Conservation (phyloP, 2,329 filamentous ascomycete genomes). For the Sarocladium strictum region DNA sequence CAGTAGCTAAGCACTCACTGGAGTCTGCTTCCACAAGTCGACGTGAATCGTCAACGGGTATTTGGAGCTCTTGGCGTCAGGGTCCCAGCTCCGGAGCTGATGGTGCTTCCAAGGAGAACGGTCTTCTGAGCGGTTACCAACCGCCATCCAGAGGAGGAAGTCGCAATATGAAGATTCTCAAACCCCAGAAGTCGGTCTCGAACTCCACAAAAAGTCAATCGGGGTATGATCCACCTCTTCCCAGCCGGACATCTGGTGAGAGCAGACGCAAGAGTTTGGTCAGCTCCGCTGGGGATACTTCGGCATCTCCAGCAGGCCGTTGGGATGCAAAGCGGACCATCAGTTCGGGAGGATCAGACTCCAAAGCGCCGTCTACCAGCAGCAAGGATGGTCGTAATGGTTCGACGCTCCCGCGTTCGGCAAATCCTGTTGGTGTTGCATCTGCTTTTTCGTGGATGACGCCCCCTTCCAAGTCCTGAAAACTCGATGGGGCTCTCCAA, state of each 20-base stretch:
- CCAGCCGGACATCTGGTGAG: constrained; percentile 40
- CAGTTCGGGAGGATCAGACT: constrained; percentile 33
- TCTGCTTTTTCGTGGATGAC: constrained; percentile 95
- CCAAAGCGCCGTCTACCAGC: constrained; percentile 27
- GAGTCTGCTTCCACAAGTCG: constrained; percentile 26
- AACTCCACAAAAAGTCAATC: constrained; percentile 43
- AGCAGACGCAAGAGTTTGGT: constrained; percentile 49
- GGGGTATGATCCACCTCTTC: constrained; percentile 44
- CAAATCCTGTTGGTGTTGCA: constrained; percentile 85
- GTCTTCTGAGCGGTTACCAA: constrained; percentile 61
- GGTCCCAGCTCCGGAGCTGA: constrained; percentile 45
- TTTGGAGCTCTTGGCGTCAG: constrained; percentile 69
- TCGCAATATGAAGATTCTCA: constrained; percentile 85
- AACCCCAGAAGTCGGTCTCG: constrained; percentile 63
- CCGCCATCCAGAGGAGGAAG: constrained; percentile 50
- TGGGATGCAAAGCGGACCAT: constrained; percentile 51
- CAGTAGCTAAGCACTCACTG: constrained; percentile 21
- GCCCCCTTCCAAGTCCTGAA: constrained; percentile 29
- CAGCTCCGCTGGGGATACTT: constrained; percentile 22
- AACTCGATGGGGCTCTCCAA: constrained; percentile 21
- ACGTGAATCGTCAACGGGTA: constrained; percentile 47
- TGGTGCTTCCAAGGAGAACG: constrained; percentile 44
- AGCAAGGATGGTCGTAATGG: constrained; percentile 31
- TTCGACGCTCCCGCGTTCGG: constrained; percentile 45
- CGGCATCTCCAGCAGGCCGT: constrained; percentile 26